phyloP scores from a whole-genome alignment of 2,329 filamentous ascomycete genomes.

The Aschersonia sp. region DNA sequence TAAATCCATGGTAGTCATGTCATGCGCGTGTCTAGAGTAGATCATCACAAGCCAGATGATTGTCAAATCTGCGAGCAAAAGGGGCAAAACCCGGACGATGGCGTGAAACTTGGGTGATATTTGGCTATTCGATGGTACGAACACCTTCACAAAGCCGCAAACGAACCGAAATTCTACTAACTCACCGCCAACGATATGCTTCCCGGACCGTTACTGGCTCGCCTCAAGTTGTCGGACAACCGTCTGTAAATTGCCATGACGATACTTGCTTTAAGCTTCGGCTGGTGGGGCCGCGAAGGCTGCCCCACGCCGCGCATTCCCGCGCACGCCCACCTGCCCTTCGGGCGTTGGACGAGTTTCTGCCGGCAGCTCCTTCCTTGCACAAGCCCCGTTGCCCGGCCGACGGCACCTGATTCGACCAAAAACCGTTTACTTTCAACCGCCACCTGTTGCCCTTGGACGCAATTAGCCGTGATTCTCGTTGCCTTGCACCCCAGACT shows the following conservation, averaged over 20 bases:
- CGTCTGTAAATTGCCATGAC: background rate
- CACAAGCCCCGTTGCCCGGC: background rate
- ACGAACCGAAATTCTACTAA: too few species aligned
- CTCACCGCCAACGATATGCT: too few species aligned
- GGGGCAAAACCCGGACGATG: too few species aligned
- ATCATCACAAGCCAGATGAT: too few species aligned
- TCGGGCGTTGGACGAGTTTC: background rate
- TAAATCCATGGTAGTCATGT: slow-evolving; percentile 11
- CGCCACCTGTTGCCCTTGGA: background rate
- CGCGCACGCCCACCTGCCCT: background rate
- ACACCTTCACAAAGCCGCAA: too few species aligned
- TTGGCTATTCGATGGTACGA: too few species aligned
- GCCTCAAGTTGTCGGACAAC: background rate
- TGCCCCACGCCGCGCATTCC: background rate
- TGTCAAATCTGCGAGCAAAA: too few species aligned
- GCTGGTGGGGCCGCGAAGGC: background rate
- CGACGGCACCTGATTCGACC: background rate
- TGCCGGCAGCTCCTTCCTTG: background rate
- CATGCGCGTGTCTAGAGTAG: too few species aligned
- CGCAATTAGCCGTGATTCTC: background rate
- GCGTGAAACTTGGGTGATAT: too few species aligned
- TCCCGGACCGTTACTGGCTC: too few species aligned
- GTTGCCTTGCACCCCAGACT: background rate
- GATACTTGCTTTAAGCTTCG: background rate
- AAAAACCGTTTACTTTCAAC: background rate